Percentiles rank a stretch among this genome's conserved stretches.
Conservation (phyloP, 2,329 filamentous ascomycete species). For the Dactylonectria estremocensis region DNA sequence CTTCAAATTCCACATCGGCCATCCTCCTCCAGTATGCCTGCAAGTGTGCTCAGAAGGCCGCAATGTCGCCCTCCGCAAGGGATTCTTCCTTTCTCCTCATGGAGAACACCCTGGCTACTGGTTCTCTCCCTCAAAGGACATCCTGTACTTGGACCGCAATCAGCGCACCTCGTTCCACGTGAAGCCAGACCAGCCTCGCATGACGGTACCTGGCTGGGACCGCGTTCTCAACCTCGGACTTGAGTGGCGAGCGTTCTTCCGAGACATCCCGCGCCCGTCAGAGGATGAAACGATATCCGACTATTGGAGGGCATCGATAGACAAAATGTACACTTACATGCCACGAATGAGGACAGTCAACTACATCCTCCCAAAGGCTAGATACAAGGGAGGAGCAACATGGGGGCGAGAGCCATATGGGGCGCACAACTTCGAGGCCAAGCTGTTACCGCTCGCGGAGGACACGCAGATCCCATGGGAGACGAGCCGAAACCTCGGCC, state of each 20-base stretch:
- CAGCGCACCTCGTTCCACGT: conserved; percentile 39
- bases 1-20: conserved; percentile 44
- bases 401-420: conserved; percentile 49
- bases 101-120: conserved; percentile 36
- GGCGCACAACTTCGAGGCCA: conserved; percentile 32
- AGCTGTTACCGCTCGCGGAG: conserved; percentile 41
- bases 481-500: conserved; percentile 28
- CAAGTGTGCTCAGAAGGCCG: conserved; percentile 49
- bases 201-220: conserved; percentile 42
- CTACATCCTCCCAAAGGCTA: conserved; percentile 47
- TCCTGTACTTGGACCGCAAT: conserved; percentile 51
- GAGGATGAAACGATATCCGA: conserved; percentile 37
- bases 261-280: conserved; percentile 44
- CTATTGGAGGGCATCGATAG: conserved; percentile 42
- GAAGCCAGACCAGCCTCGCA: conserved; percentile 26
- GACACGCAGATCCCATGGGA: conserved; percentile 46
- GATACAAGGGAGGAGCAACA: conserved; percentile 46
- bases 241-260: conserved; percentile 50
- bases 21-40: conserved; percentile 38
- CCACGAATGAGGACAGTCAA: conserved; percentile 44
- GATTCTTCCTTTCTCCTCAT: conserved; percentile 44
- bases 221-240: conserved; percentile 47
- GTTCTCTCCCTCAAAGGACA: conserved; percentile 47
- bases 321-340: conserved; percentile 43
- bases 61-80: conserved; percentile 42